Conservation (phyloP, 192 early-diverging fungal species). For the Backusella parvicylindrica region DNA sequence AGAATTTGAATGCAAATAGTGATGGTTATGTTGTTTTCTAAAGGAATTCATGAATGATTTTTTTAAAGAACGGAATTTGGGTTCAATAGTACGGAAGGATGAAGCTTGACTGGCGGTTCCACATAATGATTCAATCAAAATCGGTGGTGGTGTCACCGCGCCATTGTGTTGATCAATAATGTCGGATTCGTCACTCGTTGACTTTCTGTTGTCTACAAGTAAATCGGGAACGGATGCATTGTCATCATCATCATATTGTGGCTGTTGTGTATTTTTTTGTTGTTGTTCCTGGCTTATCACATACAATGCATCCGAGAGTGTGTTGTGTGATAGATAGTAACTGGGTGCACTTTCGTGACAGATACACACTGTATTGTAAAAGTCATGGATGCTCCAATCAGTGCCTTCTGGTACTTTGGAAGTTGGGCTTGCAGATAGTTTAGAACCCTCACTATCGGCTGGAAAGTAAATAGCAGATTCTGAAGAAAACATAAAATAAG, state of each 20-base stretch:
- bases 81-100: not conserved
- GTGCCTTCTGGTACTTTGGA: conserved; percentile 3
- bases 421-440: not conserved
- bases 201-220: not conserved
- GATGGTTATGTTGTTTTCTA: not conserved
- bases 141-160: not conserved
- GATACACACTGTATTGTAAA: not conserved
- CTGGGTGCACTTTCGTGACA: not conserved
- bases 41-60: not conserved
- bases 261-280: not conserved
- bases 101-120: not conserved
- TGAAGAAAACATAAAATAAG: not conserved
- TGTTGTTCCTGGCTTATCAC: not conserved
- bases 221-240: not conserved
- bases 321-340: not conserved
- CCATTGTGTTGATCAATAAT: not conserved
- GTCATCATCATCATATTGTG: not conserved
- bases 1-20: conserved; percentile 3
- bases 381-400: not conserved
- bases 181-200: not conserved
- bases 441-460: not conserved
- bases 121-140: not conserved
- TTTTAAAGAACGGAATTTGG: conserved; percentile 8
- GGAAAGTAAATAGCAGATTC: conserved; percentile 4
- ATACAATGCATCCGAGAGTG: not conserved